Base-by-base conservation (phyloP, 2,329 filamentous ascomycete genomes). In the Penicillium decumbens region DNA sequence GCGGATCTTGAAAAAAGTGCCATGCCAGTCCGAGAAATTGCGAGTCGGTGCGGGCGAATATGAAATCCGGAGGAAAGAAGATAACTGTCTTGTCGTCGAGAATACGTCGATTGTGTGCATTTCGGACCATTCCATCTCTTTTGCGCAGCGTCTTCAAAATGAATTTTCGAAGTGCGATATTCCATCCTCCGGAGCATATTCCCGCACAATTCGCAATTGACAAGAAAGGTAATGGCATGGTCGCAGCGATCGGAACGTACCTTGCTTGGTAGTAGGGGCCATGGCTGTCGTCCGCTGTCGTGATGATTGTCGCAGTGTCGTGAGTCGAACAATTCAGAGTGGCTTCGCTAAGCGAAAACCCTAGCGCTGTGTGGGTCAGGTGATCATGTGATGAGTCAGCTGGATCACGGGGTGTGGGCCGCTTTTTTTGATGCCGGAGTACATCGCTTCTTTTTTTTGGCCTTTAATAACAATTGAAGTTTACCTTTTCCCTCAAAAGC, bases 211-310 rank as follows among this genome's bases (percentile, higher is more conserved):
- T 61, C 55, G 59, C 49, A 58, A 55, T 59, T 48, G 51, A 37
- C 41, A 50, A 44, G 35, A 45, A 44, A 51, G 82, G 82, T 78
- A 73, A 71, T 50, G 58, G 65, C 9, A 41, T 55, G 43, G 44
- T 15, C 57, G 50, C 45, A 52, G 35, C 49, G 45, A 49, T 51
- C 45, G 37, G 37, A 50, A 58, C 67, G 58, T 67, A 76, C 74
- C 71, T 72, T 74, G 72, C 70, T 75, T 75, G 64, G 64, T 74
- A 62, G 72, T 72, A 62, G 73, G 73, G 63, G 72, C 72, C 72
- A 75, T 75, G 65, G 70, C 70, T 73, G 68, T 72, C 70, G 68
- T 71, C 67, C 63, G 71, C 65, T 67, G 65, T 69, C 64, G 66
- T 70, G 64, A 60, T 72, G 65, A 65, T 71, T 71, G 67, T 72